Conservation (phyloP, 495 filamentous ascomycete species). For the Tetracladium setigerum region DNA sequence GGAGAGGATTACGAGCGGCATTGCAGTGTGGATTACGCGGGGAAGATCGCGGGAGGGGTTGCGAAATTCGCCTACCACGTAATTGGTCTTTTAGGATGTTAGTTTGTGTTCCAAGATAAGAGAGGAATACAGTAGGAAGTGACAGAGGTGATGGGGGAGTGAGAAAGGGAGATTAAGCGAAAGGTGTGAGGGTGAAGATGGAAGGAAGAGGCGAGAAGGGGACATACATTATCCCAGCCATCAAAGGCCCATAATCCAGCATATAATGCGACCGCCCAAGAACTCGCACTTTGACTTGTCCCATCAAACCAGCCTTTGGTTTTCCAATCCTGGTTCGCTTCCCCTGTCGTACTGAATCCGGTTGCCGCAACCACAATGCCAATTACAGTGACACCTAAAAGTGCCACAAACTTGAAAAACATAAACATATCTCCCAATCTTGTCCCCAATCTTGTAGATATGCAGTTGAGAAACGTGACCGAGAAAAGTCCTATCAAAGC, state of each 20-base stretch:
- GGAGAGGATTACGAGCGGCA: constrained; percentile 85
- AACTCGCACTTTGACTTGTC: constrained; percentile 68
- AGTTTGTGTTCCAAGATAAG: neutral
- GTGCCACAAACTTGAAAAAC: constrained; percentile 90
- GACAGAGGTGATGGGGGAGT: no score
- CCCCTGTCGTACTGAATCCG: constrained; percentile 67
- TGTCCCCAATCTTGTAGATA: constrained; percentile 82
- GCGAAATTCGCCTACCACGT: constrained; percentile 93
- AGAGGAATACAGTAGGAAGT: no score
- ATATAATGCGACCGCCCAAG: constrained; percentile 89
- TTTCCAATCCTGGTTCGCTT: constrained; percentile 82
- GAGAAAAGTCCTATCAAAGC: constrained; percentile 66
- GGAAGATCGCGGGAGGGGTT: constrained; percentile 86
- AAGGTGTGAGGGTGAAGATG: neutral
- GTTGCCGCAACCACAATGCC: constrained; percentile 88
- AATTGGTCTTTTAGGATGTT: constrained; percentile 64
- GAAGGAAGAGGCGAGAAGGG: neutral
- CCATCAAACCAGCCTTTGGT: constrained; percentile 80
- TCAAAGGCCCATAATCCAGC: constrained; percentile 97
- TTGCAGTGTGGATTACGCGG: constrained; percentile 91
- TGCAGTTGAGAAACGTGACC: constrained; percentile 80
- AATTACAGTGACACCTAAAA: constrained; percentile 79
- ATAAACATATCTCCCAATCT: constrained; percentile 83
- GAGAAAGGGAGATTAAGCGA: neutral
- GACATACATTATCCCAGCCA: constrained; percentile 93